Evolutionary conservation across 2,329 filamentous ascomycete genomes (phyloP).

Genomic region (Cordyceps farinosa): DNA sequence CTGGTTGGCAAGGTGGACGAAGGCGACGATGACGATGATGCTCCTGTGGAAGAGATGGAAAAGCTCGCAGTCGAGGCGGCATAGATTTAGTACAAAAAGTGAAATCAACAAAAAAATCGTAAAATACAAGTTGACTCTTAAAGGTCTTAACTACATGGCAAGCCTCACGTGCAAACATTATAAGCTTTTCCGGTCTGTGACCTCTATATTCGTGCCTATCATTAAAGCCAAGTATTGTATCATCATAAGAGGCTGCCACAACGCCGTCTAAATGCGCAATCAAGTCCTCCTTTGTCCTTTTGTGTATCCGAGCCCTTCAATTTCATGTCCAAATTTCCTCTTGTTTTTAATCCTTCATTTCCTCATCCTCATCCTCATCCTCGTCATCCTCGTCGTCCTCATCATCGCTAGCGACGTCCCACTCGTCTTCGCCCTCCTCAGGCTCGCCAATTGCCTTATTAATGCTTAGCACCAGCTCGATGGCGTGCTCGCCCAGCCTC

Average conservation of each 20-base stretch:
- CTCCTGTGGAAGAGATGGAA: slow-evolving; percentile 58
- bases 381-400: slow-evolving; percentile 33
- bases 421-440: slow-evolving; percentile 52
- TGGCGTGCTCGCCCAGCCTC: slow-evolving; percentile 68
- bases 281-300: slow-evolving; percentile 8
- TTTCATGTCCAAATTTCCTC: slow-evolving; percentile 27
- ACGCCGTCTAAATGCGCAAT: slow-evolving; percentile 26
- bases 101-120: slow-evolving; percentile 4
- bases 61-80: slow-evolving; percentile 66
- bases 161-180: neutral
- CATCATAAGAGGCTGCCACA: slow-evolving; percentile 16
- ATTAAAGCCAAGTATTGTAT: slow-evolving; percentile 15
- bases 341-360: slow-evolving; percentile 56
- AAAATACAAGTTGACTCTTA: neutral
- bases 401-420: slow-evolving; percentile 47
- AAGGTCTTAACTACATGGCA: neutral
- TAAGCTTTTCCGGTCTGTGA: neutral
- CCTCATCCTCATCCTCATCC: slow-evolving; percentile 50
- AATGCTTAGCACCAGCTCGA: slow-evolving; percentile 64
- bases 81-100: slow-evolving; percentile 17
- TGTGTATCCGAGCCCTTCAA: slow-evolving; percentile 25
- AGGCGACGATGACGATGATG: slow-evolving; percentile 63
- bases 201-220: slow-evolving; percentile 6
- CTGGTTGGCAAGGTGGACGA: slow-evolving; percentile 64
- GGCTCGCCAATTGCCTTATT: slow-evolving; percentile 62